Evolutionary conservation across 169 alveolate species (phyloP).

Genomic region (Condylostoma magnum): DNA sequence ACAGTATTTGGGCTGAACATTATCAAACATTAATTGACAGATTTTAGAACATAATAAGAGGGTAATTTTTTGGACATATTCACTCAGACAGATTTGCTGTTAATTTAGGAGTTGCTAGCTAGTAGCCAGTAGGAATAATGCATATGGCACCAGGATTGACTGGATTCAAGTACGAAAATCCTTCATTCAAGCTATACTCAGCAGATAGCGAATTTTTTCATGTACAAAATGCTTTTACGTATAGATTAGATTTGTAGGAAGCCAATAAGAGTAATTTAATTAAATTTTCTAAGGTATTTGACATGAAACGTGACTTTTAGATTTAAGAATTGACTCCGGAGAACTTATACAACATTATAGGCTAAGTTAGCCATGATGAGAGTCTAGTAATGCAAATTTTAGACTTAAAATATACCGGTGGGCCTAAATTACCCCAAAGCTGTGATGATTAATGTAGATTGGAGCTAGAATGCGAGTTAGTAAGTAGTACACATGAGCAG

Average conservation of each 20-base stretch:
- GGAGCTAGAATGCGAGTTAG: slow-evolving; percentile 16
- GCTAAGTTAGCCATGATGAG: background rate
- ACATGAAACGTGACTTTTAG: background rate
- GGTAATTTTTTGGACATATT: slow-evolving; percentile 16
- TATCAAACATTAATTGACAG: slow-evolving; percentile 13
- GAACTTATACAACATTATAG: background rate
- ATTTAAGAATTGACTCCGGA: background rate
- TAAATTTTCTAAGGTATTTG: slow-evolving; percentile 2
- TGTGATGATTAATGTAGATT: slow-evolving; percentile 14
- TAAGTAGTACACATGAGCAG: too few relatives aligned
- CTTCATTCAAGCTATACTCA: slow-evolving; percentile 56
- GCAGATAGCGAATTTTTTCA: slow-evolving; percentile 45
- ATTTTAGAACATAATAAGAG: slow-evolving; percentile 12
- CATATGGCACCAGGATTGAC: slow-evolving; percentile 9
- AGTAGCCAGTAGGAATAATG: slow-evolving; percentile 10
- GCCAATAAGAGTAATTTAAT: too few relatives aligned
- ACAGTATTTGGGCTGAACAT: slow-evolving; percentile 15
- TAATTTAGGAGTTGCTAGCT: background rate
- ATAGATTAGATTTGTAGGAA: slow-evolving; percentile 5
- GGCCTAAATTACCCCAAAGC: background rate
- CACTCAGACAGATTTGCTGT: slow-evolving; percentile 14
- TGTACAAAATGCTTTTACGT: background rate
- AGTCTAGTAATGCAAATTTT: background rate
- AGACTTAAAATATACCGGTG: background rate
- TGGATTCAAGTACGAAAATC: slow-evolving; percentile 32